These are phyloP conservation scores for Thuidium tamariscinum DNA, from an alignment of 225 moss, liverwort and hornwort species.

Conservation along the genomic window DNA sequence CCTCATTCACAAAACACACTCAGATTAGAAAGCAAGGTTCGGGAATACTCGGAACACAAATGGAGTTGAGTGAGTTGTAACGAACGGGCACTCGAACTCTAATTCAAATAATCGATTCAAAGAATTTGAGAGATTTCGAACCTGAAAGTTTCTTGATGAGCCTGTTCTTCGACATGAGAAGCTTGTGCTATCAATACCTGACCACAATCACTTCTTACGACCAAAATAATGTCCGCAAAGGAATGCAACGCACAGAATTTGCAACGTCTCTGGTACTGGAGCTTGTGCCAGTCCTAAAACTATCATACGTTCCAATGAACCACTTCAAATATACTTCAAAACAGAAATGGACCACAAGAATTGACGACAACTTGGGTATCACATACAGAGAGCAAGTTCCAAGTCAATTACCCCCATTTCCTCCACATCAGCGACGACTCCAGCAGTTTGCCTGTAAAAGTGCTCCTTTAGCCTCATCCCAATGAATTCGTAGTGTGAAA, in stretches of 20 bases:
- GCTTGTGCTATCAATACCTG: neutral
- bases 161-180: neutral
- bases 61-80: too few relatives aligned
- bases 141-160: neutral
- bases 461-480: neutral
- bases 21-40: too few relatives aligned
- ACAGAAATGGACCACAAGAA: too few relatives aligned
- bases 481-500: neutral
- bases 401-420: neutral
- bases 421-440: neutral
- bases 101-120: neutral
- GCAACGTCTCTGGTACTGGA: neutral
- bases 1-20: neutral
- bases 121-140: neutral
- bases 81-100: too few relatives aligned
- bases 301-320: too few relatives aligned
- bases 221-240: neutral
- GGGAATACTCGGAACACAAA: neutral
- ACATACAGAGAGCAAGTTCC: neutral
- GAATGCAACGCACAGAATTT: neutral
- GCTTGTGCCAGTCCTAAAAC: neutral
- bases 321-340: too few relatives aligned
- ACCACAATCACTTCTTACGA: neutral
- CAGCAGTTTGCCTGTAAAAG: neutral
- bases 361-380: neutral